Evolutionary conservation across 179 eudicot genomes (phyloP).

Genomic region (Camellia oleifera): DNA sequence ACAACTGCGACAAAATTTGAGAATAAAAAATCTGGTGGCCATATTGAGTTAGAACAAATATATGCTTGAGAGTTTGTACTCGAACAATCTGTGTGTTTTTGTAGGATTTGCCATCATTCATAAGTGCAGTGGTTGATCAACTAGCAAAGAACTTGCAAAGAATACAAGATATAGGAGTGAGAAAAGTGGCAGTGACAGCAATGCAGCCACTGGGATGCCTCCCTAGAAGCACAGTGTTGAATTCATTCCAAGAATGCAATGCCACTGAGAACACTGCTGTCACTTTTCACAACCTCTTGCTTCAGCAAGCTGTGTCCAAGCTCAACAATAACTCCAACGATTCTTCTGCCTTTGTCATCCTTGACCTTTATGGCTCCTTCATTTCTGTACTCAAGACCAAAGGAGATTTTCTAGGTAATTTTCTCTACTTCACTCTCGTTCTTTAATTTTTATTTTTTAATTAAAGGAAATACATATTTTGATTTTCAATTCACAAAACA

Average conservation of each 20-base stretch:
- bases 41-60: background rate
- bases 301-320: conserved; percentile 46
- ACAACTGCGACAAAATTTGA: too few species aligned
- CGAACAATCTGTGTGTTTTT: background rate
- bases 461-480: background rate
- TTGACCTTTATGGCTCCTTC: conserved; percentile 61
- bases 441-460: background rate
- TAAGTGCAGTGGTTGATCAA: conserved; percentile 47
- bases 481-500: background rate
- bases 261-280: conserved; percentile 42
- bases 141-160: conserved; percentile 43
- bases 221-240: conserved; percentile 39
- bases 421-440: background rate
- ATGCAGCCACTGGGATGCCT: conserved; percentile 77
- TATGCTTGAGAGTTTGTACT: background rate
- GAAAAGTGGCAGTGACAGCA: conserved; percentile 50
- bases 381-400: conserved; percentile 29
- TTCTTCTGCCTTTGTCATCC: conserved; percentile 30
- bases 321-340: conserved; percentile 40
- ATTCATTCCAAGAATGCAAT: conserved; percentile 55
- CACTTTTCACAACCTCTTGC: conserved; percentile 46
- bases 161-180: conserved; percentile 50
- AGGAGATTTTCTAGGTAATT: conserved; percentile 29
- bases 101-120: conserved; percentile 47
- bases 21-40: too few species aligned